Conservation (phyloP, 129 eudicot species). For the Apium graveolens region DNA sequence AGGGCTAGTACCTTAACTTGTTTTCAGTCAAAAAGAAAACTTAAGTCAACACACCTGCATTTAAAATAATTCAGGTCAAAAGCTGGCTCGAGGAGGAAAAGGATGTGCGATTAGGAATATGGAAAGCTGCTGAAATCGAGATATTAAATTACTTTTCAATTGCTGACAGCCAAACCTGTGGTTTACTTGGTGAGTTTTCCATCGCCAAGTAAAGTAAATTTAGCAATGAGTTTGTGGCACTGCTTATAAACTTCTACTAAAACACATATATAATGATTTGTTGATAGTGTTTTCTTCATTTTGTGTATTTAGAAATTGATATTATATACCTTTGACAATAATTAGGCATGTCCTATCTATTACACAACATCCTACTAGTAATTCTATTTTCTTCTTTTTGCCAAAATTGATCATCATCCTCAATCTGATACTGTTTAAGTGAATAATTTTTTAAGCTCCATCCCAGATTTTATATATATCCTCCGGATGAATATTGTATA, state of each 20-base stretch:
- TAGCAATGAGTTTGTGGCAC: background rate
- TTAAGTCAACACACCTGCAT: background rate
- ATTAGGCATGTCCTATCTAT: background rate
- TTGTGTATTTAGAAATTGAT: background rate
- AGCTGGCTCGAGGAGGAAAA: conserved; percentile 74
- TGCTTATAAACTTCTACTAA: background rate
- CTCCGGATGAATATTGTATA: too few relatives aligned
- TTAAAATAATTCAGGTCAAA: conserved; percentile 40
- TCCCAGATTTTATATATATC: too few relatives aligned
- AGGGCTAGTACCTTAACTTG: background rate
- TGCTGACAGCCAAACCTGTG: conserved; percentile 98
- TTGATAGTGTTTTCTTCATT: background rate
- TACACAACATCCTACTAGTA: too few relatives aligned
- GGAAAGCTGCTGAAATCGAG: conserved; percentile 99
- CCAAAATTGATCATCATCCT: too few relatives aligned
- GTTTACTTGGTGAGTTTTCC: conserved; percentile 71
- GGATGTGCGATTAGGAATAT: conserved; percentile 80
- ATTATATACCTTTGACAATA: background rate
- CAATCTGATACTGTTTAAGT: too few relatives aligned
- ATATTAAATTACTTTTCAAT: conserved; percentile 75
- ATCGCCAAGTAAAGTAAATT: background rate
- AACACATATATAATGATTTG: background rate
- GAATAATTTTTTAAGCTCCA: too few relatives aligned
- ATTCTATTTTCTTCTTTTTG: too few relatives aligned
- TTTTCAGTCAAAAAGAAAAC: background rate